Base-by-base conservation (phyloP, 331 rosid species). In the Rosa hybrid region DNA sequence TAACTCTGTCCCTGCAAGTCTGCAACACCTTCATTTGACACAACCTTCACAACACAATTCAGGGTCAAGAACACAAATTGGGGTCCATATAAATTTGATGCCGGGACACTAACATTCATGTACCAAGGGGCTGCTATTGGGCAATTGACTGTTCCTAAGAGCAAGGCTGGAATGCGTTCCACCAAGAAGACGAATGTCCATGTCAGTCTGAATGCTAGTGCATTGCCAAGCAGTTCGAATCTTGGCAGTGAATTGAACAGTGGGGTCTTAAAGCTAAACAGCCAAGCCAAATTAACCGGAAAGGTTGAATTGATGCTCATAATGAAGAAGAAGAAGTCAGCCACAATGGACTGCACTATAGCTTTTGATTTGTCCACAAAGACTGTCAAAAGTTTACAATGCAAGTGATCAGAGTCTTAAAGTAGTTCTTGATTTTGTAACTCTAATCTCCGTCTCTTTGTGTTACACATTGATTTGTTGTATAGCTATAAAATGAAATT, bases 301-400 rank as follows among this genome's bases (percentile, higher is more conserved):
- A 63, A 30, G 42, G 69, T 63, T 7, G 69, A 63, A 2, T 30
- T 63, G 69, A 63, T 63, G 69, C 42, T 63, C 17, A 27, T 63
- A 13, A 63, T 63, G 68, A 63, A 63, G 69, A 63, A 30, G 44
- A 63, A 63, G 44, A 27, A 27, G 30, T 49, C 41, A 18, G 85
- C 86, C 5, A 34, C 77, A n/a, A 69, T 91, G 88, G 78, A 85
- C 68, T 89, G 69, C n/a, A 27, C 30, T 0, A 63, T 30, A 30
- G 17, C 14, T 21, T 21, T 63, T 4, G 44, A 63, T 21, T 6
- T 63, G 42, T 27, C 69, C 42, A 5, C 69, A 25, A 63, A 63
- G 69, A 63, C 69, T 0, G 69, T 63, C 69, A 63, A 63, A 30
- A 63, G 44, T 34, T 27, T 30, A 63, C n/a, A 63, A 23, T 62